Base-by-base conservation (phyloP, 2,329 filamentous ascomycete genomes). In the Fusarium euwallaceae region DNA sequence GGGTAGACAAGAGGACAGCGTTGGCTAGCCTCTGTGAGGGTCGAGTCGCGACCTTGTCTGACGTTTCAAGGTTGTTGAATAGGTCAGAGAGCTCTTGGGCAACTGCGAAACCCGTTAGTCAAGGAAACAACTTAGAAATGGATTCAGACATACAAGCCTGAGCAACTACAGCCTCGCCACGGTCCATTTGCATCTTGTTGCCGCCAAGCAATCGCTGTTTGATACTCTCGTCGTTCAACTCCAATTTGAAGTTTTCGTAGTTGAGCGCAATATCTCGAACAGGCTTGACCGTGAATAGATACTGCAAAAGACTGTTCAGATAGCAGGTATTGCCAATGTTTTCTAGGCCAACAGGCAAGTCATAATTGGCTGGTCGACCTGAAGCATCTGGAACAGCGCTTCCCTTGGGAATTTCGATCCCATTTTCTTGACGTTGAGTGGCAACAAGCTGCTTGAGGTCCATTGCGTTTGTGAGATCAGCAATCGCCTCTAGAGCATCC, bases 321-420 rank as follows among this genome's bases (percentile, higher is more conserved):
- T 99, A 99, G 82, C 97, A 99, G 0, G 97, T 99, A 79, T 99
- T 99, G 69, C 97, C 95, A 67, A 98, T 97, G 77, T 98, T 99
- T 73, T 92, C 90, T 7, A 98, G 88, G 0, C 97, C 97, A 24
- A 97, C 94, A 0, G 97, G 97, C 82, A 94, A 91, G 34, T 89
- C 86, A 56, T 84, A 78, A 65, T 86, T 79, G 16, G 80, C 79
- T 4, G 78, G 65, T 43, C 63, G 71, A 17, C 51, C 41, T 20
- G 51, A 53, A 24, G 12, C 48, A 41, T 62, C 43, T 5, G 34
- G 10, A 27, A 7, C 45, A 10, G 41, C 43, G 22, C 51, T 70
- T 22, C 24, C 60, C 12, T 75, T 67, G 2, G 70, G 65, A 24
- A 69, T 32, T 17, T 77, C 71, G 22, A 80, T 80, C 0, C 75